Evolutionary conservation across 1,284 basidiomycete genomes (phyloP).

Genomic region (Taiwanofungus camphoratus): DNA sequence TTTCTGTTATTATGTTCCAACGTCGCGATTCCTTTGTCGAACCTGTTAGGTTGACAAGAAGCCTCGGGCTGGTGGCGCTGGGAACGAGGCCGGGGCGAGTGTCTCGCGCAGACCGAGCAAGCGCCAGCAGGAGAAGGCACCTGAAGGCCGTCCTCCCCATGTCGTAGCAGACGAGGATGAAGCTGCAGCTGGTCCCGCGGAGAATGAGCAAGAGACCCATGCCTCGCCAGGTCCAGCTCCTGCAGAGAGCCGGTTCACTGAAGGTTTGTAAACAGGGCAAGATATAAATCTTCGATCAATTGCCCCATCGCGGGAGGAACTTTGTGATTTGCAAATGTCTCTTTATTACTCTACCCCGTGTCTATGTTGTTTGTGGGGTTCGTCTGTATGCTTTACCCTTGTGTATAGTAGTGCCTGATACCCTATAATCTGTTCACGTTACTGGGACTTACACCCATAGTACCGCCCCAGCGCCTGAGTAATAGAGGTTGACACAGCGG

Average conservation of each 20-base stretch:
- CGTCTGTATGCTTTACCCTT: too few relatives aligned
- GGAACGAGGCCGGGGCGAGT: constrained; percentile 24
- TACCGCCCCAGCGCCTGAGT: too few relatives aligned
- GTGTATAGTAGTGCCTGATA: too few relatives aligned
- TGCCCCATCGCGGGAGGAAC: too few relatives aligned
- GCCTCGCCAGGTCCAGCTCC: constrained; percentile 30
- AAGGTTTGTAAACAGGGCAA: constrained; percentile 26
- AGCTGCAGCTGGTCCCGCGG: constrained; percentile 15
- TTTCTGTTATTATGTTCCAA: not conserved
- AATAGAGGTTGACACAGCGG: too few relatives aligned
- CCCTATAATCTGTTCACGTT: too few relatives aligned
- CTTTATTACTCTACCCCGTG: too few relatives aligned
- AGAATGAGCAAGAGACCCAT: constrained; percentile 17
- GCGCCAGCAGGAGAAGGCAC: constrained; percentile 68
- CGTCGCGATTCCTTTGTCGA: too few relatives aligned
- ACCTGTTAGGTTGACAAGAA: constrained; percentile 29
- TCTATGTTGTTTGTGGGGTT: too few relatives aligned
- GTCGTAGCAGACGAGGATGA: constrained; percentile 19
- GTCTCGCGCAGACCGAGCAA: constrained; percentile 43
- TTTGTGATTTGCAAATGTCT: too few relatives aligned
- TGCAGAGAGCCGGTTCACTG: constrained; percentile 36
- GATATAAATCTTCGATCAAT: too few relatives aligned
- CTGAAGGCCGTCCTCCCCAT: constrained; percentile 45
- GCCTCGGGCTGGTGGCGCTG: constrained; percentile 5
- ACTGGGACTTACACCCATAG: too few relatives aligned